These are phyloP conservation scores for Actinidia chinensis DNA, from an alignment of 179 eudicot genomes.

Conservation along the genomic window DNA sequence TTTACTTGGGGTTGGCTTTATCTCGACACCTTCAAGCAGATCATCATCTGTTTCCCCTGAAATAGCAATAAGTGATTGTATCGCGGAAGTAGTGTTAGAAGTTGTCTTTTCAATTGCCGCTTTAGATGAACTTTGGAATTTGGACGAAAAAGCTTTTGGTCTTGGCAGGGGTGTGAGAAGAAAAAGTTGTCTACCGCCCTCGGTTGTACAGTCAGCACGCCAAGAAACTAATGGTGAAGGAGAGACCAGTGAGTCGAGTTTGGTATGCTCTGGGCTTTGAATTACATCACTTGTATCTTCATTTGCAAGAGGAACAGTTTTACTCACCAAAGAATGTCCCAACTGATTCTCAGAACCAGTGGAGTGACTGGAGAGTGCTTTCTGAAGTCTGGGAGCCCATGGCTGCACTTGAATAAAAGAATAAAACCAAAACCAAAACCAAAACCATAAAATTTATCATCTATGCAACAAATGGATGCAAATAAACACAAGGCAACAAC, in stretches of 20 bases:
- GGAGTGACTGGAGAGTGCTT: slow-evolving; percentile 38
- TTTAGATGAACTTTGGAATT: slow-evolving; percentile 39
- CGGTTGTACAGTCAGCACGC: slow-evolving; percentile 58
- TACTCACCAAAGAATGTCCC: slow-evolving; percentile 28
- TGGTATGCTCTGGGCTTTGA: slow-evolving; percentile 53
- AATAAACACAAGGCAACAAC: background rate
- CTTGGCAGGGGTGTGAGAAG: slow-evolving; percentile 77
- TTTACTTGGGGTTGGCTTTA: slow-evolving; percentile 30
- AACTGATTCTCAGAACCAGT: slow-evolving; percentile 34
- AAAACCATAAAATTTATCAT: background rate
- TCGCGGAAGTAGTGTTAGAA: slow-evolving; percentile 20
- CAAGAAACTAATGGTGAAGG: slow-evolving; percentile 95
- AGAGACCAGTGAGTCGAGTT: slow-evolving; percentile 59
- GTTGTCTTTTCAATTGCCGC: slow-evolving; percentile 28
- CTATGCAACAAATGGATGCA: background rate
- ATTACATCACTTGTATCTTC: slow-evolving; percentile 25
- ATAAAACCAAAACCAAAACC: too few species aligned
- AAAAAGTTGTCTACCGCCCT: slow-evolving; percentile 72
- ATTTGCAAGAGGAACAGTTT: slow-evolving; percentile 20
- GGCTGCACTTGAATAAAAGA: slow-evolving; percentile 50
- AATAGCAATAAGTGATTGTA: slow-evolving; percentile 26
- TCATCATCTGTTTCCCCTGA: slow-evolving; percentile 22
- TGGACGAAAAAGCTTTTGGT: slow-evolving; percentile 38
- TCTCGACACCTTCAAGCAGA: slow-evolving; percentile 21
- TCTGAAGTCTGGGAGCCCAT: slow-evolving; percentile 67